These are phyloP conservation scores for Sporisorium reilianum DNA, from an alignment of 1,284 basidiomycete genomes.

Conservation along the genomic window DNA sequence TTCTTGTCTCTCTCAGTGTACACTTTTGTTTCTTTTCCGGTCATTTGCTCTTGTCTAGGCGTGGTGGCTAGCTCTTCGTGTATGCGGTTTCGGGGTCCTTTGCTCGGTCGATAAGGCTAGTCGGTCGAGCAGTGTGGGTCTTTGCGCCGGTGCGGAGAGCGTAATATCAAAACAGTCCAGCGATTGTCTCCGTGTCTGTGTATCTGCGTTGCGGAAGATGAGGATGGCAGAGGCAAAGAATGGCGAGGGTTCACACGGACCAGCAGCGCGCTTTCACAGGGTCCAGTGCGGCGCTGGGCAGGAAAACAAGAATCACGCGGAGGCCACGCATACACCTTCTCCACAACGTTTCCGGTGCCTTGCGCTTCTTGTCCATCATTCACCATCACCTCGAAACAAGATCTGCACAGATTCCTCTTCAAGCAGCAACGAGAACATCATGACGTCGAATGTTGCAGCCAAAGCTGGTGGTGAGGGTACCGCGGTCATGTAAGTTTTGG, in stretches of 20 bases:
- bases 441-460: constrained; percentile 13
- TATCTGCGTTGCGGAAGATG: background rate
- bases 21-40: constrained; percentile 22
- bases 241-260: background rate
- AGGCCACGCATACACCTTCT: background rate
- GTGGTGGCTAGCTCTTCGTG: constrained; percentile 3
- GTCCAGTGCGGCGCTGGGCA: background rate
- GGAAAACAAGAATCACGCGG: background rate
- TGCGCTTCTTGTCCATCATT: background rate
- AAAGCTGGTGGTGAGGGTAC: constrained; percentile 19
- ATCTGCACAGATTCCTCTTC: too few species aligned
- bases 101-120: constrained; percentile 42
- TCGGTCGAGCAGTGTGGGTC: constrained; percentile 19
- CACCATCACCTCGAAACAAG: too few species aligned
- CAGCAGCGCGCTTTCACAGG: constrained; percentile 2
- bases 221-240: too few species aligned
- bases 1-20: constrained; percentile 33
- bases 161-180: constrained; percentile 11
- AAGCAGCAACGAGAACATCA: background rate
- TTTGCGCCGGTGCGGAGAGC: background rate
- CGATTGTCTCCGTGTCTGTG: background rate
- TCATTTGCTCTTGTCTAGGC: constrained; percentile 18
- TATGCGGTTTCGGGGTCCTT: background rate
- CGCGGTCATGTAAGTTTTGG: constrained; percentile 36
- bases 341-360: too few species aligned